phyloP scores from a whole-genome alignment of 805 yeast species.

The Maudiozyma serrabonitensis region DNA sequence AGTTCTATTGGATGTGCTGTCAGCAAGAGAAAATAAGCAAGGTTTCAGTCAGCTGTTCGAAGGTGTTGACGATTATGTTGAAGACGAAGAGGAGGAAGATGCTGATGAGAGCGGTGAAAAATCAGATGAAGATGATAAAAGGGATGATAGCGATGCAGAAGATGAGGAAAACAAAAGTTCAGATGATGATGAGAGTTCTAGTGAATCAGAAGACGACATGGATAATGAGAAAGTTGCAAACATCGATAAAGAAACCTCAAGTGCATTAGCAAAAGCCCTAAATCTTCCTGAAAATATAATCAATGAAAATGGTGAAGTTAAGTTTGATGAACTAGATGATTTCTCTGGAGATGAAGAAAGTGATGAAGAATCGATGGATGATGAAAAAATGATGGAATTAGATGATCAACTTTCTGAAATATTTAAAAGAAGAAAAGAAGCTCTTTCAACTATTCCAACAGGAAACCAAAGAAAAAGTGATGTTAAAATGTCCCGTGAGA shows the following conservation, averaged over 20 bases:
- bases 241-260: conserved; percentile 45
- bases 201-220: conserved; percentile 23
- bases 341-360: conserved; percentile 36
- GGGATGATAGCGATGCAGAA: conserved; percentile 23
- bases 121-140: conserved; percentile 16
- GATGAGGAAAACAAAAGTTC: conserved; percentile 28
- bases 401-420: conserved; percentile 77
- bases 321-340: conserved; percentile 40
- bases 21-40: conserved; percentile 65
- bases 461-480: conserved; percentile 66
- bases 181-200: conserved; percentile 24
- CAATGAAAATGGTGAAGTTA: conserved; percentile 36
- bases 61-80: conserved; percentile 42
- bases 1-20: conserved; percentile 44
- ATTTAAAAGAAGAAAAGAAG: conserved; percentile 72
- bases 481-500: conserved; percentile 69
- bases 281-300: conserved; percentile 48
- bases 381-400: conserved; percentile 91
- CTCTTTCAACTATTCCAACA: conserved; percentile 42
- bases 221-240: conserved; percentile 36
- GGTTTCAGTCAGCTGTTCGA: conserved; percentile 75
- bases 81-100: conserved; percentile 35
- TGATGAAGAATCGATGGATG: conserved; percentile 82
- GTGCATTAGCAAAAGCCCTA: conserved; percentile 60
- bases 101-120: conserved; percentile 27